These are phyloP conservation scores for Sporothrix sp. DNA, from an alignment of 2,329 filamentous ascomycete genomes.

Conservation along the genomic window DNA sequence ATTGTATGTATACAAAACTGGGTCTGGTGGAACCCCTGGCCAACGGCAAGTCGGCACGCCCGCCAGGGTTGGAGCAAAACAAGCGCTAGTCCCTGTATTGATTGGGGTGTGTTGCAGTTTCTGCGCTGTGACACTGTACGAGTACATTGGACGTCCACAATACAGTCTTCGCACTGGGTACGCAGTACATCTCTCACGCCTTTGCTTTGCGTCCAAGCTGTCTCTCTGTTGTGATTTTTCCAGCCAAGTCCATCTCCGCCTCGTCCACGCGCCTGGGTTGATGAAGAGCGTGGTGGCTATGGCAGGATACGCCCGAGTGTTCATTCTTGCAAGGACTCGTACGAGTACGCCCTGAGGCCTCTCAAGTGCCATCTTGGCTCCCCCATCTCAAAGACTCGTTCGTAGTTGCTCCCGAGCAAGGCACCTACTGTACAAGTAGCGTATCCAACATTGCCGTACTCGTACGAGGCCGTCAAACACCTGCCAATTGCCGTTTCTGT, in stretches of 20 bases:
- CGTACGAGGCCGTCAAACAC: no score
- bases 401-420: no score
- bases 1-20: no score
- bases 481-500: not conserved
- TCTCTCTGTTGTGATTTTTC: constrained; percentile 5
- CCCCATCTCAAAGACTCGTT: no score
- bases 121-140: not conserved
- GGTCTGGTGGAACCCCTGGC: not conserved
- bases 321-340: no score
- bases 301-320: not conserved
- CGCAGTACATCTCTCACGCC: not conserved
- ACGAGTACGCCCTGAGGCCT: no score
- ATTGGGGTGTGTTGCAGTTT: constrained; percentile 1
- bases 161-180: not conserved
- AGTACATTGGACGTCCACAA: not conserved
- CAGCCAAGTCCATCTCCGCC: not conserved
- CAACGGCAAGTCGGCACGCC: constrained; percentile 4
- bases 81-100: not conserved
- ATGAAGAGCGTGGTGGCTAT: not conserved
- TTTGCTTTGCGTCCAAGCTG: not conserved
- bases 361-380: no score
- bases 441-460: no score
- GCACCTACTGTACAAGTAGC: no score
- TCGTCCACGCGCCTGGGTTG: not conserved
- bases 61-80: not conserved